phyloP scores from a whole-genome alignment of 2,329 filamentous ascomycete species.

The Cladophialophora bantiana region DNA sequence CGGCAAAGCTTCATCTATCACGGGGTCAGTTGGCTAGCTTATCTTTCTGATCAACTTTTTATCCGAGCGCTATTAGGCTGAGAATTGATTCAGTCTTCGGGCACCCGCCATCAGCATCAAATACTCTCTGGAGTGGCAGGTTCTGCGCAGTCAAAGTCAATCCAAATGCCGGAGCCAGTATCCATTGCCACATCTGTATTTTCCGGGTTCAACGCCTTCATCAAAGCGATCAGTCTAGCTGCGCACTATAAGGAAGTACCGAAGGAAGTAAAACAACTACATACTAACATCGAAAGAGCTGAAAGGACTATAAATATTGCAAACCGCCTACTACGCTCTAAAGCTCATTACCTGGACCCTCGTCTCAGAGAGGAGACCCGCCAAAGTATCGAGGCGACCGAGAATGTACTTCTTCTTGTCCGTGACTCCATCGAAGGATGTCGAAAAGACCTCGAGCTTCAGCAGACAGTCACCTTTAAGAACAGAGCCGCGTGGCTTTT shows the following conservation, averaged over 20 bases:
- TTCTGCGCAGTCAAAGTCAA: no score
- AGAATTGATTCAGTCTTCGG: not conserved
- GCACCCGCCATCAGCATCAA: no score
- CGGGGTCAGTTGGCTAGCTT: no score
- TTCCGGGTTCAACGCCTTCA: constrained; percentile 15
- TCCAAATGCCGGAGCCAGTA: constrained; percentile 6
- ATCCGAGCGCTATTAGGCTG: not conserved
- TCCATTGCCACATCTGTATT: constrained; percentile 9
- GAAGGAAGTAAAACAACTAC: constrained; percentile 17
- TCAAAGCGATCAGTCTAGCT: constrained; percentile 14
- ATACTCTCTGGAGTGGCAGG: no score
- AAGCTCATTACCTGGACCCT: constrained; percentile 12
- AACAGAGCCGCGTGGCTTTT: constrained; percentile 17
- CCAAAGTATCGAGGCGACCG: constrained; percentile 1
- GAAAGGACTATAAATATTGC: constrained; percentile 15
- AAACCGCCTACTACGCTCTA: constrained; percentile 8
- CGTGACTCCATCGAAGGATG: constrained; percentile 16
- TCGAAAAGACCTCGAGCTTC: constrained; percentile 17
- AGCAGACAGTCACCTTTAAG: constrained; percentile 6
- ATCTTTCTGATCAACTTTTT: no score
- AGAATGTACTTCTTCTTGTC: constrained; percentile 8
- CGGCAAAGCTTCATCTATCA: no score
- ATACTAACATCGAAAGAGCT: constrained; percentile 12
- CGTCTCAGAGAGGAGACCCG: constrained; percentile 2
- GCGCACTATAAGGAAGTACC: constrained; percentile 18